Evolutionary conservation across 179 eudicot genomes (phyloP).

Genomic region (Dionaea muscipula): DNA sequence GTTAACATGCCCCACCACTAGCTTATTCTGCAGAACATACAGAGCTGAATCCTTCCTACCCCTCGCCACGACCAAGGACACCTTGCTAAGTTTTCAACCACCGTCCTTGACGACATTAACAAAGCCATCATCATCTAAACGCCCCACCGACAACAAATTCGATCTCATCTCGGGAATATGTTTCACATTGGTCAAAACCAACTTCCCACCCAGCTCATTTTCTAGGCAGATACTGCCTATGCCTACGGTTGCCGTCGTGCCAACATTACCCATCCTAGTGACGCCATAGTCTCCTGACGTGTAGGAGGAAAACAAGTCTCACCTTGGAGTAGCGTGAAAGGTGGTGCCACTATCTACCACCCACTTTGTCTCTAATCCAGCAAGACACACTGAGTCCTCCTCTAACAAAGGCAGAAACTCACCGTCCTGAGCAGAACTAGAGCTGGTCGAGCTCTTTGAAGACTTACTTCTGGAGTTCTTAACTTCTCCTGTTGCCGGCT

Average conservation of each 20-base stretch:
- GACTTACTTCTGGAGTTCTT: too few species aligned
- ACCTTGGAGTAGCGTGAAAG: conserved; percentile 2
- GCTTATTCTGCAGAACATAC: not conserved
- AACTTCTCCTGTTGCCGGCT: too few species aligned
- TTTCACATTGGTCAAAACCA: not conserved
- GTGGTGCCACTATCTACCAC: too few species aligned
- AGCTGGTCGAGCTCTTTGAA: too few species aligned
- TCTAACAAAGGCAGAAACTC: not conserved
- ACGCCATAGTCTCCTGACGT: not conserved
- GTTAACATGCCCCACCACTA: too few species aligned
- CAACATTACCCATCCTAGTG: not conserved
- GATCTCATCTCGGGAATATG: not conserved
- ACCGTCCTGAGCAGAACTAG: too few species aligned
- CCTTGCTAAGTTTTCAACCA: conserved; percentile 5
- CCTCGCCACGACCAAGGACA: not conserved
- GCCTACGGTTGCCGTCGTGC: not conserved
- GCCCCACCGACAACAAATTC: not conserved
- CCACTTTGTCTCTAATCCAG: conserved; percentile 4
- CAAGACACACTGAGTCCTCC: not conserved
- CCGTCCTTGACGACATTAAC: not conserved
- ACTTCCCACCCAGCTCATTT: not conserved
- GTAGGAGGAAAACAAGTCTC: conserved; percentile 7
- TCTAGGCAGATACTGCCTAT: not conserved
- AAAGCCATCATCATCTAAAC: not conserved
- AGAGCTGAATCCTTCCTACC: not conserved